Conservation (phyloP, 768 basidiomycete genomes). For the Suillus brevipes region DNA sequence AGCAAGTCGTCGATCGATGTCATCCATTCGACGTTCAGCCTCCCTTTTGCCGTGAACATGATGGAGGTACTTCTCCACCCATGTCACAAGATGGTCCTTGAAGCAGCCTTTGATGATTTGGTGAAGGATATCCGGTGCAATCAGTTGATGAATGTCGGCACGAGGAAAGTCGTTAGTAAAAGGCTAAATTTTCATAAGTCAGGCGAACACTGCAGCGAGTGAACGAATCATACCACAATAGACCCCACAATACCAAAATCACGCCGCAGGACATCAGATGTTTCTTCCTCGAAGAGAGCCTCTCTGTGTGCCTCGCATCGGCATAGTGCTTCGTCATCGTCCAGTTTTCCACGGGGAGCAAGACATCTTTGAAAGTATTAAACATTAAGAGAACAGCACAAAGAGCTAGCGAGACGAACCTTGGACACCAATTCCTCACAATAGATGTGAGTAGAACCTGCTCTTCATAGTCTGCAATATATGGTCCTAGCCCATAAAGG, state of each 20-base stretch:
- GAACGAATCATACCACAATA: slow-evolving; percentile 26
- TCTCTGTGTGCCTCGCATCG: slow-evolving; percentile 25
- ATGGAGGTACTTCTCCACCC: slow-evolving; percentile 35
- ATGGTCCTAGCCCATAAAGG: too few relatives aligned
- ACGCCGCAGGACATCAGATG: slow-evolving; percentile 27
- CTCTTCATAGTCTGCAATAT: too few relatives aligned
- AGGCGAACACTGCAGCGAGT: not conserved
- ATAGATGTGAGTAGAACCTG: too few relatives aligned
- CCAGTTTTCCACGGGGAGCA: too few relatives aligned
- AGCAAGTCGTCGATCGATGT: too few relatives aligned
- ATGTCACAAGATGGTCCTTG: slow-evolving; percentile 42
- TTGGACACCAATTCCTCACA: too few relatives aligned
- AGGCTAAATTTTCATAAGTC: not conserved
- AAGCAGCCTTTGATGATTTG: slow-evolving; percentile 25
- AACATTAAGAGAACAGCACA: too few relatives aligned
- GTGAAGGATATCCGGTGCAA: slow-evolving; percentile 14
- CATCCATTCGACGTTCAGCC: too few relatives aligned
- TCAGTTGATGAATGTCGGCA: slow-evolving; percentile 3
- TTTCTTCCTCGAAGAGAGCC: slow-evolving; percentile 14
- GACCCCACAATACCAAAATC: slow-evolving; percentile 34
- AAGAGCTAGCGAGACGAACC: too few relatives aligned
- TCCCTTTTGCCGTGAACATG: not conserved
- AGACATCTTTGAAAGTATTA: too few relatives aligned
- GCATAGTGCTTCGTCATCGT: slow-evolving; percentile 19
- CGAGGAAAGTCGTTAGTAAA: not conserved